phyloP scores from a whole-genome alignment of 2,329 filamentous ascomycete genomes.

The Ceratocystis destructans region DNA sequence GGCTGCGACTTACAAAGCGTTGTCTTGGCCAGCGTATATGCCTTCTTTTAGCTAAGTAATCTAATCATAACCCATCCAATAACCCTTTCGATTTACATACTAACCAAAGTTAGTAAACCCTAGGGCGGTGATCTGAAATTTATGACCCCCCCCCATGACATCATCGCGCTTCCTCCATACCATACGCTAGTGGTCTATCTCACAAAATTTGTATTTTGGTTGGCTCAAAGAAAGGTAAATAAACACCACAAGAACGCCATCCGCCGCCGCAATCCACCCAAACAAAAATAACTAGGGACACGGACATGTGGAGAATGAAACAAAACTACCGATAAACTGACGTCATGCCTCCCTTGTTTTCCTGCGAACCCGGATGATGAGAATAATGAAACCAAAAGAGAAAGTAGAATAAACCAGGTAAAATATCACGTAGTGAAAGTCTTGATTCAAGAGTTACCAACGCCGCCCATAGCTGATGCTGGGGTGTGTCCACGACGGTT shows the following conservation, averaged over 20 bases:
- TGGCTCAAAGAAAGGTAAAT: neutral
- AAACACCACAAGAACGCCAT: slow-evolving; percentile 3
- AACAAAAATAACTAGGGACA: neutral
- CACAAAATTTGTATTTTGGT: neutral
- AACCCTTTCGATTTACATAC: neutral
- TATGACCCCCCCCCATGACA: neutral
- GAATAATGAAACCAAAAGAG: neutral
- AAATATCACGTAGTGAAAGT: neutral
- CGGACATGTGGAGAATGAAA: slow-evolving; percentile 2
- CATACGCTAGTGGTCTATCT: neutral
- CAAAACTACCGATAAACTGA: neutral
- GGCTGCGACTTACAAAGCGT: neutral
- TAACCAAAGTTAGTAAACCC: neutral
- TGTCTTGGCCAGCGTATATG: slow-evolving; percentile 4
- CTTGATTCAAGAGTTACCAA: neutral
- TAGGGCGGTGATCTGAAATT: neutral
- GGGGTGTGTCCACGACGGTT: slow-evolving; percentile 50
- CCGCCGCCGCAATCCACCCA: slow-evolving; percentile 12
- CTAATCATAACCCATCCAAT: neutral
- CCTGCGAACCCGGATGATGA: neutral
- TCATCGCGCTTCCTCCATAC: neutral
- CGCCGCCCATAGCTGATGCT: slow-evolving; percentile 29
- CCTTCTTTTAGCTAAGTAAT: neutral
- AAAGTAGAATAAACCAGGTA: slow-evolving; percentile 9
- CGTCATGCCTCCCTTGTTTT: slow-evolving; percentile 2